Conservation (phyloP, 2,329 filamentous ascomycete genomes). For the Ophiostoma australiae region DNA sequence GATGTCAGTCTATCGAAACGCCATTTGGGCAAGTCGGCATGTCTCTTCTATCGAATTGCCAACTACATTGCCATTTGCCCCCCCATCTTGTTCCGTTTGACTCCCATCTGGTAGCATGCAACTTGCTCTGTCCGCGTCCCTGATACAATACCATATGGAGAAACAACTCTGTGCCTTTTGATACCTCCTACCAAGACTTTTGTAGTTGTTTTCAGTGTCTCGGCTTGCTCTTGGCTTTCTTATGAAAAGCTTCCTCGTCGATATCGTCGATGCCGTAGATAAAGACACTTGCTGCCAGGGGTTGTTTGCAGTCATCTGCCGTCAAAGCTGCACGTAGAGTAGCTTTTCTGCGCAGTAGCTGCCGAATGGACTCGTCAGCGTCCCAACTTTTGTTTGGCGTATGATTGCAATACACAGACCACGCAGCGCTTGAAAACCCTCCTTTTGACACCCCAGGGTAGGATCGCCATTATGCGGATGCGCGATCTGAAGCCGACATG, state of each 20-base stretch:
- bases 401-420: not conserved
- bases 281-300: not conserved
- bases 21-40: not conserved
- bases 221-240: not conserved
- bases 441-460: not conserved
- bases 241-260: not conserved
- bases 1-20: slow-evolving; percentile 3
- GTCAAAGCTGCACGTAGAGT: not conserved
- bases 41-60: not conserved
- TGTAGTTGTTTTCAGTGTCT: not conserved
- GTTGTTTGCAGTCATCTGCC: not conserved
- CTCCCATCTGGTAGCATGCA: not conserved
- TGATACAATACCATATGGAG: slow-evolving; percentile 1
- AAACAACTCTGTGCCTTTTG: not conserved
- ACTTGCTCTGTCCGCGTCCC: slow-evolving; percentile 7
- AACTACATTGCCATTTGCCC: not conserved
- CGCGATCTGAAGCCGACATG: slow-evolving; percentile 32
- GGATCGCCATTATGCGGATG: slow-evolving; percentile 22
- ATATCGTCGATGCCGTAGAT: not conserved
- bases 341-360: not conserved
- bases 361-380: slow-evolving; percentile 3
- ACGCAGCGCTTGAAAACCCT: not conserved
- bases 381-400: not conserved
- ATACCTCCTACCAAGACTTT: not conserved
- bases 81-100: not conserved